Conservation (phyloP, 768 basidiomycete genomes). For the Cystofilobasidium macerans region DNA sequence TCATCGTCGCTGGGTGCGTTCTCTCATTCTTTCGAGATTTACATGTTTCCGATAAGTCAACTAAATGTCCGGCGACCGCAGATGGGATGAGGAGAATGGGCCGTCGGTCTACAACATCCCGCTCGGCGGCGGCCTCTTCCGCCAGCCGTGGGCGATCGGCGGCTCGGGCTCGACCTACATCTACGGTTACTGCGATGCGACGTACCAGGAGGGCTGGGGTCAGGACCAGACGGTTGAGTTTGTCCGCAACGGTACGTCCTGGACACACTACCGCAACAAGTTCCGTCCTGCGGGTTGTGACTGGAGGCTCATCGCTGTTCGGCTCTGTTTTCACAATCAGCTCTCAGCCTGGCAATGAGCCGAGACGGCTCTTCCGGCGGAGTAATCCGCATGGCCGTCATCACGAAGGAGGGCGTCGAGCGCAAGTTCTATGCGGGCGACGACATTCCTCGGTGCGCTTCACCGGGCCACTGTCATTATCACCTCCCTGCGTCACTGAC, state of each 20-base stretch:
- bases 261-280: no score
- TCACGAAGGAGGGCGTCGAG: conserved; percentile 84
- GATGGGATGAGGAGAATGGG: conserved; percentile 80
- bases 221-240: conserved; percentile 83
- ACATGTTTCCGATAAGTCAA: no score
- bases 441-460: conserved; percentile 49
- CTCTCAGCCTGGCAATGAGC: conserved; percentile 88
- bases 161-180: conserved; percentile 96
- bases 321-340: conserved; percentile 42
- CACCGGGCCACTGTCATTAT: not conserved
- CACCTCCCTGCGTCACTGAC: no score
- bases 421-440: conserved; percentile 84
- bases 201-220: conserved; percentile 83
- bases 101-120: conserved; percentile 95
- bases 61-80: no score
- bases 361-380: conserved; percentile 97
- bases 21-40: not conserved
- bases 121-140: conserved; percentile 89
- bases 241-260: conserved; percentile 81
- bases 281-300: not conserved
- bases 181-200: conserved; percentile 99
- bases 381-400: conserved; percentile 92
- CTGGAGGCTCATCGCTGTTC: conserved; percentile 8
- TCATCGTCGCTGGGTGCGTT: conserved; percentile 73
- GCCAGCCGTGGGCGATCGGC: conserved; percentile 97